Conservation (phyloP, 495 filamentous ascomycete genomes). For the Filosporella fistucella region DNA sequence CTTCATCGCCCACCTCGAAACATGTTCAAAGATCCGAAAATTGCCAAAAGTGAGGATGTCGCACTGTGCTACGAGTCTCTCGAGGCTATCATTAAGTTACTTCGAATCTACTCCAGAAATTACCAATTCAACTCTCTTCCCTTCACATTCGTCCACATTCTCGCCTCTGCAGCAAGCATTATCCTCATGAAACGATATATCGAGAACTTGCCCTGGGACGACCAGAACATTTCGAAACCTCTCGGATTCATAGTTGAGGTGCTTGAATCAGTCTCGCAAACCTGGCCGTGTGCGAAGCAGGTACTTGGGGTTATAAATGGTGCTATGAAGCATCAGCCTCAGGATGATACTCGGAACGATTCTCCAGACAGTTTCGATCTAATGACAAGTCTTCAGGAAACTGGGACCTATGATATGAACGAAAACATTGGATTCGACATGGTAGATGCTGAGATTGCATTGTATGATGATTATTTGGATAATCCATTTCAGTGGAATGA, state of each 20-base stretch:
- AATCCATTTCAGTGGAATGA: slow-evolving; percentile 2
- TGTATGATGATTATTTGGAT: slow-evolving; percentile 7
- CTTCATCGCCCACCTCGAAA: slow-evolving; percentile 30
- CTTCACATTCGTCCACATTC: slow-evolving; percentile 29
- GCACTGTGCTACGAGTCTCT: slow-evolving; percentile 31
- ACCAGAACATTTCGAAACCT: slow-evolving; percentile 18
- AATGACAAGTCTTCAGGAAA: slow-evolving; percentile 9
- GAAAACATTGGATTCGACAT: slow-evolving; percentile 5
- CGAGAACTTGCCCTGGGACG: slow-evolving; percentile 20
- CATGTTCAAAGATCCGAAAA: slow-evolving; percentile 19
- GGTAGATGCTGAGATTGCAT: slow-evolving; percentile 1
- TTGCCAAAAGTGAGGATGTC: slow-evolving; percentile 22
- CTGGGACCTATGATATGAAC: neutral
- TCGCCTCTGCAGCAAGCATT: slow-evolving; percentile 27
- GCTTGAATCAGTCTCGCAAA: slow-evolving; percentile 25
- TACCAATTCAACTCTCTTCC: slow-evolving; percentile 27
- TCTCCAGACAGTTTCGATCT: slow-evolving; percentile 15
- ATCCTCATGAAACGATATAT: slow-evolving; percentile 29
- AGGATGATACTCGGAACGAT: neutral
- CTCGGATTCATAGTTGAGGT: slow-evolving; percentile 24
- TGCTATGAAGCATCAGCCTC: neutral
- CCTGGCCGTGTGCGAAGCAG: slow-evolving; percentile 25
- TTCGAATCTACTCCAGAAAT: slow-evolving; percentile 23
- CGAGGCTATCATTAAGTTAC: slow-evolving; percentile 25
- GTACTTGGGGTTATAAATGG: slow-evolving; percentile 11